Evolutionary conservation across 257 asterid genomes (phyloP), one percentile per base, ranked within the genome.

Genomic region (Leptodermis oblonga): DNA sequence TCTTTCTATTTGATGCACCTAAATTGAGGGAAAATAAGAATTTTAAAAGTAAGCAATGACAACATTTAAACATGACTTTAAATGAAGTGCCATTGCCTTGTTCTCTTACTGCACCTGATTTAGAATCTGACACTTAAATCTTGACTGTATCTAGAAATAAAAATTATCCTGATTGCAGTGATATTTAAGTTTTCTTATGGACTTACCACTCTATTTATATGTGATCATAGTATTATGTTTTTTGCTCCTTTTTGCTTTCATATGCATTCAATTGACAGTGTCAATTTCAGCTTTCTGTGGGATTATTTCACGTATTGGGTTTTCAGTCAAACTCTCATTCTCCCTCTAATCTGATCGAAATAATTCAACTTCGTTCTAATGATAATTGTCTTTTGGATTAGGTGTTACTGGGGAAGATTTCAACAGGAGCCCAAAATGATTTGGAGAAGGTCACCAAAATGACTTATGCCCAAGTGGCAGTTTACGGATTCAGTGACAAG

Each of bases 381-480:
- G 28, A 20, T 41, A n/a, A 56, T 20, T 1, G 15, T 66, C 53
- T 63, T 74, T 65, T 23, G 51, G 53, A 26, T 23, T 55, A 91
- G 96, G 96, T 92, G 65, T 70, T 92, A 77, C 67, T 92, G 17
- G 98, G 98, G 60, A 90, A 77, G 84, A 88, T 92, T 67, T 90
- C 97, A 33, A 92, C 97, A 0, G 98, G 97, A 25, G 98, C 97
- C 45, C 98, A 92, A 80, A 87, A 92, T 68, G 97, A 90, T 73
- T 79, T 90, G 82, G 98, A 92, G 81, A 92, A 87, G 71, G 97
- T 92, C n/a, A 88, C 98, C 7, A 86, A 86, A 74, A 86, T 92
- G 90, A 88, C 97, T 5, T 88, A 92, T 34, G 89, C 87, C 65
- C 97, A 92, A 78, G 95, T 90, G 22, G 95, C 96, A 2, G 84